Conservation (phyloP, 495 filamentous ascomycete genomes). For the Talaromyces ruber region DNA sequence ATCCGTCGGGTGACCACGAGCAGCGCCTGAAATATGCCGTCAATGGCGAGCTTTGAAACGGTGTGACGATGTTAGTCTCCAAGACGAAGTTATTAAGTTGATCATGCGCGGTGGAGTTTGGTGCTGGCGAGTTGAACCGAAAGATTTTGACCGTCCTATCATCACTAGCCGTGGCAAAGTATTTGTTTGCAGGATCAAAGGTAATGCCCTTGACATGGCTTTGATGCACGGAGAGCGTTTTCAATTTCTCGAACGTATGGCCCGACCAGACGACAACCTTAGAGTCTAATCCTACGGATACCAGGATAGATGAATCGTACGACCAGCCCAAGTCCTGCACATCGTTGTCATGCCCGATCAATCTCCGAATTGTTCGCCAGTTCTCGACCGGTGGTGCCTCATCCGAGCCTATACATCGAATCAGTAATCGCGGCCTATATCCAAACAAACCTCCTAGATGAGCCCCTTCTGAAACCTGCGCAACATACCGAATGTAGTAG, state of each 20-base stretch:
- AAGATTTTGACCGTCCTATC: constrained; percentile 96
- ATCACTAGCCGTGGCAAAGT: constrained; percentile 96
- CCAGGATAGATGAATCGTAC: constrained; percentile 86
- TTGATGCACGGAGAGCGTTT: constrained; percentile 81
- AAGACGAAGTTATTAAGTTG: constrained; percentile 92
- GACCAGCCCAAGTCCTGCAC: constrained; percentile 98
- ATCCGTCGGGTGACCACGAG: constrained; percentile 95
- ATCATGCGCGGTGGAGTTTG: constrained; percentile 90
- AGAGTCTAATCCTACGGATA: constrained; percentile 93
- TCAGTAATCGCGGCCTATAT: not conserved
- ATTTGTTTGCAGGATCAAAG: constrained; percentile 98
- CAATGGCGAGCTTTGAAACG: constrained; percentile 80
- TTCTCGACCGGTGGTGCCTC: constrained; percentile 91
- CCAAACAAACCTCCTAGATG: not conserved
- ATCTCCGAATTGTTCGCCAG: constrained; percentile 85
- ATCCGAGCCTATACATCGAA: constrained; percentile 55
- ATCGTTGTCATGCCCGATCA: constrained; percentile 97
- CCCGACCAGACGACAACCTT: constrained; percentile 98
- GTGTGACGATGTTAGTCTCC: constrained; percentile 74
- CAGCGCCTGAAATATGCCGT: constrained; percentile 96
- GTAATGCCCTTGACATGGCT: constrained; percentile 98
- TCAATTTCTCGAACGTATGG: constrained; percentile 94
- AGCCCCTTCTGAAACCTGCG: not conserved
- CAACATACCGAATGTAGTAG: constrained; percentile 63
- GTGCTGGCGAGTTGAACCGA: constrained; percentile 79